Conservation (phyloP, 176 grass and related monocot genomes). For the Aegilops longissima region DNA sequence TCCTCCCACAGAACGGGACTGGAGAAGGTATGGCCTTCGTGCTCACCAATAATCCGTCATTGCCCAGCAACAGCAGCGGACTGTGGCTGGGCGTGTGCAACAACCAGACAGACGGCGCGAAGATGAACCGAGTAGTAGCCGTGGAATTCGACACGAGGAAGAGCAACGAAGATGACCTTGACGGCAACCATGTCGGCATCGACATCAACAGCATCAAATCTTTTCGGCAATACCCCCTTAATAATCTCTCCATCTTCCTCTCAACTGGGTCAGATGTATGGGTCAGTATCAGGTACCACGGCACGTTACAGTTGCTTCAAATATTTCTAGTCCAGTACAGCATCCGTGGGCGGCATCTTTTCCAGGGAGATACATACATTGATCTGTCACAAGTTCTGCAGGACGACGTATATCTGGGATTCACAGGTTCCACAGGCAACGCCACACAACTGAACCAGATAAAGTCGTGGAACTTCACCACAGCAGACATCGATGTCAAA, state of each 20-base stretch:
- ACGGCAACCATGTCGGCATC: constrained; percentile 7
- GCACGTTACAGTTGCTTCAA: fast-evolving
- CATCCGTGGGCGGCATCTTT: too few relatives aligned
- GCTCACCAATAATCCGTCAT: background rate
- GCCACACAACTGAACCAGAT: constrained; percentile 5
- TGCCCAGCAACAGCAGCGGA: constrained; percentile 28
- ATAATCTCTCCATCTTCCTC: background rate
- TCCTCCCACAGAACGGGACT: constrained; percentile 6
- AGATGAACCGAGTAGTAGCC: background rate
- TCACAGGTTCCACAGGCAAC: background rate
- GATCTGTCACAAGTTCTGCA: too few relatives aligned
- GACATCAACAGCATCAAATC: constrained; percentile 37
- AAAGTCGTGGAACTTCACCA: constrained; percentile 19
- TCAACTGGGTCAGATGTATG: background rate
- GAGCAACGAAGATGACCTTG: background rate
- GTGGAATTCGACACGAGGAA: background rate
- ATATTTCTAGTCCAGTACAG: background rate
- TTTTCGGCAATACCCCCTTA: background rate
- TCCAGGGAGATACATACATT: too few relatives aligned
- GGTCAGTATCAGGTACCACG: background rate
- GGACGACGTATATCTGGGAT: background rate
- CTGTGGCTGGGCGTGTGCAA: constrained; percentile 32
- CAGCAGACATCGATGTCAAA: background rate
- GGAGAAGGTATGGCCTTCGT: constrained; percentile 35
- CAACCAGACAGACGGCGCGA: background rate